phyloP scores from a whole-genome alignment of 2,329 filamentous ascomycete genomes.

The Cyphellophora attinorum region DNA sequence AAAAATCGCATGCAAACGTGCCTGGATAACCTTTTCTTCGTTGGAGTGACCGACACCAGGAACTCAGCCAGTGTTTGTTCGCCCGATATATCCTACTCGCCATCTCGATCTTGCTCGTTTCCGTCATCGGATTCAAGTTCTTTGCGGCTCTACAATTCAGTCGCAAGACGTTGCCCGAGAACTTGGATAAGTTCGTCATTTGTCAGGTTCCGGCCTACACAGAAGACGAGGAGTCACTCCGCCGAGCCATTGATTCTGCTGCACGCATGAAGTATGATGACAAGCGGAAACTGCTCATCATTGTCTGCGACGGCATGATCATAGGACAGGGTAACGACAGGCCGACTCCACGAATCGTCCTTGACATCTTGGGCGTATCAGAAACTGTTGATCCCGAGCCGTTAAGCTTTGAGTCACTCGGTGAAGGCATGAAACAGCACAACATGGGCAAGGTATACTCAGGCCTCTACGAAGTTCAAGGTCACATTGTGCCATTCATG shows the following conservation, averaged over 20 bases:
- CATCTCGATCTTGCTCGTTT: conserved; percentile 69
- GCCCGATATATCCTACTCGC: conserved; percentile 81
- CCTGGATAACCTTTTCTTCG: conserved; percentile 88
- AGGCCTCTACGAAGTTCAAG: conserved; percentile 92
- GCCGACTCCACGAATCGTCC: conserved; percentile 91
- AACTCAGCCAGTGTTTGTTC: conserved; percentile 80
- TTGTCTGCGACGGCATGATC: conserved; percentile 96
- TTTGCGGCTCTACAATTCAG: conserved; percentile 91
- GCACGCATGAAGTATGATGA: conserved; percentile 95
- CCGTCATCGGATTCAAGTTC: conserved; percentile 91
- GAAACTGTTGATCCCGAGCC: conserved; percentile 93
- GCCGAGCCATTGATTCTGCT: conserved; percentile 87
- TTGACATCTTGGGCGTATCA: conserved; percentile 94
- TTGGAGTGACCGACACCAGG: conserved; percentile 84
- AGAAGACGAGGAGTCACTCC: conserved; percentile 88
- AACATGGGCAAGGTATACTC: conserved; percentile 99
- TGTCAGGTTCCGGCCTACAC: conserved; percentile 97
- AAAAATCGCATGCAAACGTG: conserved; percentile 68
- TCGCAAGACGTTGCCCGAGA: conserved; percentile 82
- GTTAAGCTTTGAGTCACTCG: conserved; percentile 87
- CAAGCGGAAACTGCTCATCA: conserved; percentile 91
- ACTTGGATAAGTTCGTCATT: conserved; percentile 96
- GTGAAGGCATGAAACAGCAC: conserved; percentile 78
- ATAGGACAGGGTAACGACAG: conserved; percentile 92
- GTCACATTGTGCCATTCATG: conserved; percentile 92